Evolutionary conservation across 2,329 filamentous ascomycete species (phyloP), one percentile per base, ranked within the genome.

Genomic region (Penicillium janthinellum): DNA sequence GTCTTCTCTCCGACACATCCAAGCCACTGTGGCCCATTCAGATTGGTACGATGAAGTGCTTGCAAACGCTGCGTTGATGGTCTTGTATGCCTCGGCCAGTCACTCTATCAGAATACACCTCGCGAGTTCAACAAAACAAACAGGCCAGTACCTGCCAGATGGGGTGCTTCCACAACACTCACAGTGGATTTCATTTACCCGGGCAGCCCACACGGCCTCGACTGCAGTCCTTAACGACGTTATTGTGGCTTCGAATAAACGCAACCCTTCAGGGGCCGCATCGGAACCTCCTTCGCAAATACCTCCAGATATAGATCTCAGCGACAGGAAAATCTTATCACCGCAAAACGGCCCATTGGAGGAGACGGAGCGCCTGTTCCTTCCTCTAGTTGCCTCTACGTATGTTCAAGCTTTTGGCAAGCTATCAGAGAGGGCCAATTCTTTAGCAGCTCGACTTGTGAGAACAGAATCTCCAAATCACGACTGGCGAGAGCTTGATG

Each of bases 181-280:
- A 0, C 75, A 77, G 54, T 78, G 76, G 77, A 75, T 78, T 8
- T 70, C 68, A 31, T 70, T 77, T 6, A 76, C 73, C 15, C 75
- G 77, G 14, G 76, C 76, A 5, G 75, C 70, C 5, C 69, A 73
- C 53, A 65, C 68, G 3, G 77, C 75, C 0, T 77, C 72, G 49
- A 64, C 62, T 4, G 76, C 73, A 1, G 59, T 79, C 11, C 61
- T 48, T 8, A 48, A 48, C 2, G 22, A 34, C 7, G n/a, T 34
- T 15, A 5, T 34, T 3, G 15, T 12, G 5, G 25, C 45, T 10
- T 28, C 22, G 6, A 28, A 45, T 25, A 28, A 15, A 15, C 7
- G 1, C 2, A 15, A 34, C 2, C 1, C 6, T 48, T 5, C 14
- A 4, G 7, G 15, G 15, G 17, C 34, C 2, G 10, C 0, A 14